phyloP scores from a whole-genome alignment of 352 stramenopile species.

The Globisporangium canariense region DNA sequence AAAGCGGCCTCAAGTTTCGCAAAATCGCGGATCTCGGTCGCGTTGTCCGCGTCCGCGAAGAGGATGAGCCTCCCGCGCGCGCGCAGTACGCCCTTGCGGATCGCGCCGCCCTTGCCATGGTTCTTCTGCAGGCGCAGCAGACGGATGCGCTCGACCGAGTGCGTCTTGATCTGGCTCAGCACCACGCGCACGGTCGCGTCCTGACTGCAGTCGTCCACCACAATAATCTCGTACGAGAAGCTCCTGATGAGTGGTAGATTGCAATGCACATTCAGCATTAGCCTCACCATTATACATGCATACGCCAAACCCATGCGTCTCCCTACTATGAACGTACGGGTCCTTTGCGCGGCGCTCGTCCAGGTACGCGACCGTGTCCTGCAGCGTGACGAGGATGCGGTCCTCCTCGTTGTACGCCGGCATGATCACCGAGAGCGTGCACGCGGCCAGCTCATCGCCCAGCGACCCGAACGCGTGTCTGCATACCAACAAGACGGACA shows the following conservation, averaged over 20 bases:
- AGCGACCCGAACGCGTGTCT: constrained; percentile 62
- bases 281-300: neutral
- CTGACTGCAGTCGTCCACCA: constrained; percentile 91
- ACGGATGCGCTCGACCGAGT: constrained; percentile 55
- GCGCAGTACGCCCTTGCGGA: constrained; percentile 87
- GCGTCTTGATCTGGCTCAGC: constrained; percentile 40
- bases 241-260: constrained; percentile 3
- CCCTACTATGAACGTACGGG: constrained; percentile 24
- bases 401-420: constrained; percentile 95
- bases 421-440: constrained; percentile 89
- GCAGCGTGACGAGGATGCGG: constrained; percentile 89
- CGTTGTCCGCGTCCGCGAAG: constrained; percentile 92
- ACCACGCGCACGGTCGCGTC: constrained; percentile 82
- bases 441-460: constrained; percentile 41
- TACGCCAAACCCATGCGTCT: neutral
- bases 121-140: constrained; percentile 84
- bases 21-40: constrained; percentile 90
- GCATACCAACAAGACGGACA: neutral
- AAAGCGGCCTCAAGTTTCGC: constrained; percentile 67
- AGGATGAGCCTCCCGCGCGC: constrained; percentile 77
- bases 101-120: constrained; percentile 90
- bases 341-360: constrained; percentile 51
- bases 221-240: constrained; percentile 86
- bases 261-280: constrained; percentile 3
- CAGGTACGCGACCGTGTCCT: constrained; percentile 87